Conservation (phyloP, 2,329 filamentous ascomycete genomes). For the Apiospora sp. region DNA sequence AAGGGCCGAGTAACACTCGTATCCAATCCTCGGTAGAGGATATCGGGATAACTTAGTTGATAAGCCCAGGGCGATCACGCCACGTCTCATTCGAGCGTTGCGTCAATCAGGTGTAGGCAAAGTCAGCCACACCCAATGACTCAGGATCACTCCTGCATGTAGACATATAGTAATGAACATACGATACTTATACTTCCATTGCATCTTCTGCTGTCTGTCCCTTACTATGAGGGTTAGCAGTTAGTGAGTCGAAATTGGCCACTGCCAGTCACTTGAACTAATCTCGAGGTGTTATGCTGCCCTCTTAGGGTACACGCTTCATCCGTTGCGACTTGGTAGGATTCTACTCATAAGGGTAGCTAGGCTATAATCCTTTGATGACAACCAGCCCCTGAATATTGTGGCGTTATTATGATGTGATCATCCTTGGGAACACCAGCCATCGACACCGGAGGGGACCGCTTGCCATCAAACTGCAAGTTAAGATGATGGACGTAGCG, state of each 20-base stretch:
- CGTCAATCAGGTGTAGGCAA: background rate
- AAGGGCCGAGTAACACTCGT: slow-evolving; percentile 13
- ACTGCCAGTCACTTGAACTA: background rate
- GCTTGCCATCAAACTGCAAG: no score
- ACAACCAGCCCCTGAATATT: no score
- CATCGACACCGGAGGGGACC: background rate
- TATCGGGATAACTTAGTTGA: slow-evolving; percentile 4
- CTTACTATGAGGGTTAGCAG: background rate
- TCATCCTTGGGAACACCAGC: background rate
- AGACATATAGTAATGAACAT: slow-evolving; percentile 51
- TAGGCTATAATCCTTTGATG: no score
- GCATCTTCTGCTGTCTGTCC: background rate
- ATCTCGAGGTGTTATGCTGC: no score
- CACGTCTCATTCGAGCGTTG: slow-evolving; percentile 15
- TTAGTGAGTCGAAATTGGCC: background rate
- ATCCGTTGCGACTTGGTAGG: background rate
- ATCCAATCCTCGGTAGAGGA: slow-evolving; percentile 2
- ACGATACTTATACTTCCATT: slow-evolving; percentile 23
- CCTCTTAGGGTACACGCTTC: no score
- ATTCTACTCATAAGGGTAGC: background rate
- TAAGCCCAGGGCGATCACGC: slow-evolving; percentile 15
- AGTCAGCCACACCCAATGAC: background rate
- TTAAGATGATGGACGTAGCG: no score
- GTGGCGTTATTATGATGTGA: no score
- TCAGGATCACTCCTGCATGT: slow-evolving; percentile 34